Base-by-base conservation (phyloP, 2,329 filamentous ascomycete species). In the Sporothrix pseudoabietina region DNA sequence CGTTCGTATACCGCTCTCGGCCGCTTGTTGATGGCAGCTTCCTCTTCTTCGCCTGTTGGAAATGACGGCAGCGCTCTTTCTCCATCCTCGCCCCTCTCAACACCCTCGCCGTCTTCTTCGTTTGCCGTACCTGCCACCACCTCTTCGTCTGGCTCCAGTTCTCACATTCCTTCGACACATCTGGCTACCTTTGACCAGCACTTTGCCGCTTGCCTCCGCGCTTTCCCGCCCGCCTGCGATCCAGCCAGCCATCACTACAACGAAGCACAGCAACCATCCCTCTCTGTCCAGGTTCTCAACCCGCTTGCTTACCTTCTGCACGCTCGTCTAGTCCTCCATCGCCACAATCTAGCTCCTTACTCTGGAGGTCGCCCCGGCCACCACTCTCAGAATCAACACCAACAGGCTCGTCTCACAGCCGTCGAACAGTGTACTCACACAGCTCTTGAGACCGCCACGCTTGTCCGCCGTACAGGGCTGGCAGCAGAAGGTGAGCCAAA, bases 161-260 rank as follows among this genome's bases (percentile, higher is more conserved):
- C 26, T 4, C 86, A 87, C 10, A 88, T 98, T 71, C 87, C 89
- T 0, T 82, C 88, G 0, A 86, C 88, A 4, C 91, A 90, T 0
- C 85, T 98, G 16, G 87, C 90, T n/a, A 90, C 87, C 3, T 94
- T 97, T 78, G 94, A 98, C 76, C 87, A 88, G 70, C 91, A 97
- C 80, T 94, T 98, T 79, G 87, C 86, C 63, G 85, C 89, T 49
- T 97, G 93, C 77, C 85, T 95, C 75, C 87, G 86, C 14, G 88
- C 90, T 0, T 96, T 97, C 76, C 94, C 94, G 0, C 85, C 90
- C 9, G 85, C 91, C 4, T 94, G 92, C 79, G 90, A 93, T 73
- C 87, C 91, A 1, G 84, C 87, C 19, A 87, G 12, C 9, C 35
- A 89, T 8, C 86, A 19, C 5, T 87, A 89, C 8, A 86, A 22